These are phyloP conservation scores for Lichtheimia corymbifera DNA, from an alignment of 371 early-diverging fungal species.

Conservation along the genomic window DNA sequence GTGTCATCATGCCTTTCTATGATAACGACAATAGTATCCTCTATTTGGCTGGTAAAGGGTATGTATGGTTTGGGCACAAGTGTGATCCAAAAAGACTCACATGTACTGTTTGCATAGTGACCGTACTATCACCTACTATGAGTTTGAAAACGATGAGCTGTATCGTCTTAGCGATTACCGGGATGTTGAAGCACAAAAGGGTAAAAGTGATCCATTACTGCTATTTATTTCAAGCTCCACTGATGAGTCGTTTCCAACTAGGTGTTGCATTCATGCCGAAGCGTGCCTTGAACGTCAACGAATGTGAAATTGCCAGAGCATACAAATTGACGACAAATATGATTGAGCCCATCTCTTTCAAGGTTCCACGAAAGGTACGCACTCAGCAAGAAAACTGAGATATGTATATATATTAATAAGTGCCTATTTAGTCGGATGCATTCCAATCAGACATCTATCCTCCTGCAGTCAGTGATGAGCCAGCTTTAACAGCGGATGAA, in stretches of 20 bases:
- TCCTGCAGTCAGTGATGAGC: conserved; percentile 77
- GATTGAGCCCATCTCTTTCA: conserved; percentile 96
- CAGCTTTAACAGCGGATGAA: conserved; percentile 87
- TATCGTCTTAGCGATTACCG: conserved; percentile 84
- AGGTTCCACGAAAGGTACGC: conserved; percentile 91
- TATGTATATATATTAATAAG: not conserved
- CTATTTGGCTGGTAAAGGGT: conserved; percentile 94
- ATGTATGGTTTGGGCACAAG: conserved; percentile 10
- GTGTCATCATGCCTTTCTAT: conserved; percentile 95
- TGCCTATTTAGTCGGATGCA: conserved; percentile 75
- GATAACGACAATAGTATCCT: conserved; percentile 89
- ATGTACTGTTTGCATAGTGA: conserved; percentile 63
- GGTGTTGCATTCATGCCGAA: conserved; percentile 93
- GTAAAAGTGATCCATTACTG: conserved; percentile 4
- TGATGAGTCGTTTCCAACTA: not conserved
- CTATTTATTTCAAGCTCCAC: not conserved
- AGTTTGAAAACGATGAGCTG: conserved; percentile 86
- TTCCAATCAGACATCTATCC: conserved; percentile 97
- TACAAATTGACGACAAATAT: conserved; percentile 86
- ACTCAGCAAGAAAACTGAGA: not conserved
- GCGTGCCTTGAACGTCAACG: conserved; percentile 82
- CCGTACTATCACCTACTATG: conserved; percentile 97
- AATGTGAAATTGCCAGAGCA: conserved; percentile 90
- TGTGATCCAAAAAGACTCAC: too few relatives aligned
- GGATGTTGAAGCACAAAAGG: conserved; percentile 92